A percentile compares a stretch with the other conserved stretches of the same genome.
Conservation (phyloP, 345 rosid genomes). For the Clausena lansium region DNA sequence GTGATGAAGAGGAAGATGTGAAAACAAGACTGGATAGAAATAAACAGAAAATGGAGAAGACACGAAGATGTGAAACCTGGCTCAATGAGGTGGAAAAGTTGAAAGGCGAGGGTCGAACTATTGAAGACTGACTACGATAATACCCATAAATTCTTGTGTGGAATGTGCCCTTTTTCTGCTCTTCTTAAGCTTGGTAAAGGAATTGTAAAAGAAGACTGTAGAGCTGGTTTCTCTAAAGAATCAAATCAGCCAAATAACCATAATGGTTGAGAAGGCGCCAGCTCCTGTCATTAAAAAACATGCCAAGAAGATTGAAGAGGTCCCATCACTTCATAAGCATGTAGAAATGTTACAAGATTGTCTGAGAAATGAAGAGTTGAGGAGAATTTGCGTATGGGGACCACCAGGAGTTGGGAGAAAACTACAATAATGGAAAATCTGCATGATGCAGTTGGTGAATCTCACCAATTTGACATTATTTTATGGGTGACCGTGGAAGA, state of each 20-base stretch:
- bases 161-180: background rate
- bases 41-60: background rate
- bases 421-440: conserved; percentile 16
- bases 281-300: background rate
- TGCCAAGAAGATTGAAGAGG: background rate
- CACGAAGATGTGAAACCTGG: background rate
- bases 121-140: background rate
- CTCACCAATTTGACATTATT: conserved; percentile 3
- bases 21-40: background rate
- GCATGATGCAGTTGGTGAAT: background rate
- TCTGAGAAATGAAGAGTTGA: background rate
- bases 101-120: background rate
- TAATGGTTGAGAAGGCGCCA: background rate
- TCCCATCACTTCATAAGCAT: conserved; percentile 5
- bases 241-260: background rate
- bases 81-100: background rate
- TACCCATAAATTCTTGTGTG: background rate
- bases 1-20: background rate
- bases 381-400: conserved; percentile 19
- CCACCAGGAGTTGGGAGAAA: conserved; percentile 19
- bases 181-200: background rate
- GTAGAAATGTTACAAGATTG: conserved; percentile 10
- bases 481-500: background rate
- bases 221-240: background rate
- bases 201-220: background rate